Evolutionary conservation across 805 yeast species (phyloP).

Genomic region (Jamesozyma lodderae): DNA sequence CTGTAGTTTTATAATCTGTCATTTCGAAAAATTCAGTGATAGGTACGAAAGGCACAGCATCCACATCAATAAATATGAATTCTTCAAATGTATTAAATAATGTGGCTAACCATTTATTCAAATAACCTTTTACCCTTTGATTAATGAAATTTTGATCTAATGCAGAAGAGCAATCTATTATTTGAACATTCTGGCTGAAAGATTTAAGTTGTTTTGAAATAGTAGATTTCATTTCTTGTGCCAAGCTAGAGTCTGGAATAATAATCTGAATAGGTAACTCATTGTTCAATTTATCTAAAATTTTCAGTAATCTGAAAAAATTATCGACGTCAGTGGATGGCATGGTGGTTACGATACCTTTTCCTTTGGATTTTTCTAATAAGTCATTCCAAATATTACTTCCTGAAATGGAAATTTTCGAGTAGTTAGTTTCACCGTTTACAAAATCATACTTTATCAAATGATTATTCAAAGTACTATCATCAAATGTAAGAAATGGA

Average conservation of each 20-base stretch:
- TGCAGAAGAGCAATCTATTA: conserved; percentile 14
- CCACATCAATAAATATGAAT: conserved; percentile 43
- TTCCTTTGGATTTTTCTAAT: conserved; percentile 8
- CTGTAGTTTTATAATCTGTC: conserved; percentile 15
- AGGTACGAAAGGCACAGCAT: conserved; percentile 38
- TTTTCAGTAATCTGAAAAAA: conserved; percentile 33
- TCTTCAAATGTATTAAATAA: conserved; percentile 43
- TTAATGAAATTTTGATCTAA: conserved; percentile 13
- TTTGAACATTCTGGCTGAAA: conserved; percentile 18
- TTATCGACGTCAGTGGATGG: conserved; percentile 23
- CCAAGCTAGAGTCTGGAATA: conserved; percentile 26
- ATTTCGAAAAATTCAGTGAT: conserved; percentile 24
- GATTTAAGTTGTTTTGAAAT: conserved; percentile 5
- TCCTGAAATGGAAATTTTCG: background rate
- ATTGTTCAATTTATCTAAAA: conserved; percentile 32
- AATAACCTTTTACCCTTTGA: conserved; percentile 24
- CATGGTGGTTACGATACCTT: conserved; percentile 16
- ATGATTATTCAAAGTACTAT: no score
- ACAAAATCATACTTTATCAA: no score
- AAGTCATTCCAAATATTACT: conserved; percentile 13
- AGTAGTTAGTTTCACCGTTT: background rate
- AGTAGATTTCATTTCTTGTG: conserved; percentile 7
- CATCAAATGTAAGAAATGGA: no score
- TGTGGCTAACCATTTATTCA: conserved; percentile 37
- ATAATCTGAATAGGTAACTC: conserved; percentile 35